These are phyloP conservation scores for Kluyveromyces dobzhanskii DNA, from an alignment of 805 yeast genomes.

Conservation along the genomic window DNA sequence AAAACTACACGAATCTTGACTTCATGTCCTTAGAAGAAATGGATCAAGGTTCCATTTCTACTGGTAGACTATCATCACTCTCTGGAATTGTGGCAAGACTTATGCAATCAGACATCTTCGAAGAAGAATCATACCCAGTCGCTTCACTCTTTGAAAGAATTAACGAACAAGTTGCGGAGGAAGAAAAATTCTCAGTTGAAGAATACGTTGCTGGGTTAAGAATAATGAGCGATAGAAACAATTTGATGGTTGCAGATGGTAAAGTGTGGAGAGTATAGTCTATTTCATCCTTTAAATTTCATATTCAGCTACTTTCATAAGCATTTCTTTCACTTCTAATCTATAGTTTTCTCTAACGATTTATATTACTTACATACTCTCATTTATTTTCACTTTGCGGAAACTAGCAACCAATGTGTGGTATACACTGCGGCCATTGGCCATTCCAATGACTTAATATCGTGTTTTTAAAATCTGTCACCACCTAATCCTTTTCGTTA, in stretches of 20 bases:
- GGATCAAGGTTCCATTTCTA: conserved; percentile 36
- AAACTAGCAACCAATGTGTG: too few relatives aligned
- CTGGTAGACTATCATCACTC: conserved; percentile 40
- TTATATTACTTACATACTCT: too few relatives aligned
- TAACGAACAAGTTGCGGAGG: conserved; percentile 38
- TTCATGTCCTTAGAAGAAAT: conserved; percentile 11
- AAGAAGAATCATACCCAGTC: conserved; percentile 36
- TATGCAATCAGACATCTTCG: conserved; percentile 36
- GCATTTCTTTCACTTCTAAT: not conserved
- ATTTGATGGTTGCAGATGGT: conserved; percentile 41
- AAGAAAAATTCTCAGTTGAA: conserved; percentile 36
- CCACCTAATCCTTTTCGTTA: too few relatives aligned
- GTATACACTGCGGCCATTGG: too few relatives aligned
- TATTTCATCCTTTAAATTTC: not conserved
- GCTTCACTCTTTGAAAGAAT: conserved; percentile 33
- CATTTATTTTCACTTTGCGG: too few relatives aligned
- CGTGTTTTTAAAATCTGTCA: too few relatives aligned
- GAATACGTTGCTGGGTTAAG: conserved; percentile 39
- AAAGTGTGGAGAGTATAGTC: conserved; percentile 37
- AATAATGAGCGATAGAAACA: conserved; percentile 37
- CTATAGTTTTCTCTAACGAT: too few relatives aligned
- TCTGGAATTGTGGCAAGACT: conserved; percentile 40
- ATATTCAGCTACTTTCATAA: not conserved
- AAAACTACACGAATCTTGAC: conserved; percentile 16
- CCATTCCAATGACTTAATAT: too few relatives aligned